A percentile compares a stretch with the other conserved stretches of the same genome.
phyloP scores from a whole-genome alignment of 179 eudicot species.

The Dionaea muscipula region DNA sequence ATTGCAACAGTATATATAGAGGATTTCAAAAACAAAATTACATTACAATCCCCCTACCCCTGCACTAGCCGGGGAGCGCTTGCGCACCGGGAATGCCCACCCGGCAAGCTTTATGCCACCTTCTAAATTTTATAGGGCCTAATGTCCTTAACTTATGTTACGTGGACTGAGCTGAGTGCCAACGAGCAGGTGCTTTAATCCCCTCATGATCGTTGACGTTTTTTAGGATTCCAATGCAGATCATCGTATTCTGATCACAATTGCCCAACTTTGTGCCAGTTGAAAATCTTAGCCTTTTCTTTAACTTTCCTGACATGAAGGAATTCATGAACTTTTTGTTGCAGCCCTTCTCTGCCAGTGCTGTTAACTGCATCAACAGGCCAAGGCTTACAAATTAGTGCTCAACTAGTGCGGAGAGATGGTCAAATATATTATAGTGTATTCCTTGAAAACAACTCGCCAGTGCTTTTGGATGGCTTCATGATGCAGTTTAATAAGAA shows the following conservation, averaged over 20 bases:
- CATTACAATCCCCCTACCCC: too few relatives aligned
- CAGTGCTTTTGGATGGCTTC: conserved; percentile 68
- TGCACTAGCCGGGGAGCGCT: too few relatives aligned
- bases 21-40: too few relatives aligned
- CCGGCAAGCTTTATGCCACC: too few relatives aligned
- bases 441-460: conserved; percentile 71
- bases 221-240: neutral
- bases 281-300: neutral
- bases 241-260: neutral
- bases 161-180: too few relatives aligned
- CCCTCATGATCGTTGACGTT: neutral
- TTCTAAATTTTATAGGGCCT: too few relatives aligned
- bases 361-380: conserved; percentile 65
- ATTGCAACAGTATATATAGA: too few relatives aligned
- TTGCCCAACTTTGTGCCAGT: neutral
- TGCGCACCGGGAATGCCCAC: too few relatives aligned
- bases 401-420: conserved; percentile 71
- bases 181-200: neutral
- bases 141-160: too few relatives aligned
- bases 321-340: conserved; percentile 2
- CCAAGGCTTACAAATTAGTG: conserved; percentile 91
- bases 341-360: conserved; percentile 86
- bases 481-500: conserved; percentile 97
- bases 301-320: neutral
- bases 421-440: conserved; percentile 81